Evolutionary conservation across 2,329 filamentous ascomycete species (phyloP), one percentile per base, ranked within the genome.

Genomic region (Amauroascus verrucosus): DNA sequence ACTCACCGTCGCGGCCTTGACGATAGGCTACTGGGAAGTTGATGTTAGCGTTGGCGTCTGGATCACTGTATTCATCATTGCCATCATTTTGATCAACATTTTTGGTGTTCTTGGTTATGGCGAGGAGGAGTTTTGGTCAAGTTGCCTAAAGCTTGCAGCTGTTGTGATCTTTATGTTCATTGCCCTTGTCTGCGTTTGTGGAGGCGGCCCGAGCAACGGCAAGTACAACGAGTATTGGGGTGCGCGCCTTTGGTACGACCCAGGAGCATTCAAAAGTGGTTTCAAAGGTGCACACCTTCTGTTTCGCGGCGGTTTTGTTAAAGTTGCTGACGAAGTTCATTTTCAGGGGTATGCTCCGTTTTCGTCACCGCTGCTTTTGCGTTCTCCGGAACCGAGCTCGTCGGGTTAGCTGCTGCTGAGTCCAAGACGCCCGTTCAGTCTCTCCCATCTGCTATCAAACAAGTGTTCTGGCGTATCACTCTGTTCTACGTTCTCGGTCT

Each of bases 161-260:
- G 81, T 94, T 16, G 84, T 93, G 56, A 86, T 85, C 54, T 93
- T 90, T 71, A 88, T 91, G 82, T 80, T 95, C 48, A 80, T 95
- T 3, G 89, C 86, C 7, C 82, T 94, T 53, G 81, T 94, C 53
- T 69, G 75, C 52, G 69, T 72, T 54, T 68, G 66, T 38, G 71
- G 71, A 38, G 72, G 72, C 49, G 68, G 68, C 2, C 69, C 70
- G 16, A 71, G 59, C 3, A 61, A 64, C 13, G 70, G 67, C 11
- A 59, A 61, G 44, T 60, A 55, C 35, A 41, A 46, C 30, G 57
- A 61, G 16, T 68, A 67, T 48, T 59, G 59, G 53, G 65, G 65
- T 37, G 63, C 61, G 2, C 53, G 59, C 63, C 72, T 66, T 64
- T 70, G 67, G 72, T 63, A 71, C 61, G 57, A 69, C 26, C 70